Percentiles rank a stretch among this genome's conserved stretches.
Evolutionary conservation across 176 grass and related monocot genomes (phyloP).

Genomic region (Carex cristatella): DNA sequence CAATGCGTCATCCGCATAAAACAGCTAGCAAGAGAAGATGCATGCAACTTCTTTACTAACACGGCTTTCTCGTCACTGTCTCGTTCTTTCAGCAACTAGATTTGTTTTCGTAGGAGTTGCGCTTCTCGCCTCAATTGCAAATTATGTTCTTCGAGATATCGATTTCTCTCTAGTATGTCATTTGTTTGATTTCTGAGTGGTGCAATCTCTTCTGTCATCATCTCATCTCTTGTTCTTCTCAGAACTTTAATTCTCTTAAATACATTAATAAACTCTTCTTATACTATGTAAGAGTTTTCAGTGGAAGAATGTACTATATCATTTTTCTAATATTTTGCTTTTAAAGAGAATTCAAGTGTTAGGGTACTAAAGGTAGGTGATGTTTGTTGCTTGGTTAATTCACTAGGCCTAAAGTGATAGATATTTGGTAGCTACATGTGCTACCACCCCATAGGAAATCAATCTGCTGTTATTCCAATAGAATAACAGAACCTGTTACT

Average conservation of each 20-base stretch:
- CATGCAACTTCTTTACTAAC: conserved; percentile 53
- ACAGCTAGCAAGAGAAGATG: conserved; percentile 22
- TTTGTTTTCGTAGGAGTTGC: conserved; percentile 48
- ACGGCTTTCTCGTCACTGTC: conserved; percentile 47
- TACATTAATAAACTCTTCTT: conserved; percentile 19
- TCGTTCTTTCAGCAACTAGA: conserved; percentile 51
- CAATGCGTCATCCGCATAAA: too few relatives aligned
- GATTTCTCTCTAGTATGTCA: conserved; percentile 60
- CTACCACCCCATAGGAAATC: too few relatives aligned
- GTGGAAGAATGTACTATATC: conserved; percentile 24
- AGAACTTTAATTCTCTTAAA: conserved; percentile 16
- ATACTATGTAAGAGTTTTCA: not conserved
- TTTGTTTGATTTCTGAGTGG: conserved; percentile 68
- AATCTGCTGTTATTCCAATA: too few relatives aligned
- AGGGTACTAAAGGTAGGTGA: conserved; percentile 59
- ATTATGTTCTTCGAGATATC: conserved; percentile 69
- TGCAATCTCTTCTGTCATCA: conserved; percentile 57
- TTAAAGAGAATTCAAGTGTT: conserved; percentile 27
- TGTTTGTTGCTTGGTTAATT: conserved; percentile 57
- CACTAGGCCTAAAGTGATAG: conserved; percentile 67
- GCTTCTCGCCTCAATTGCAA: conserved; percentile 73
- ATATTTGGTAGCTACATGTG: conserved; percentile 43
- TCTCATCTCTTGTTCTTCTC: conserved; percentile 30
- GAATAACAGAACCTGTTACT: too few relatives aligned
- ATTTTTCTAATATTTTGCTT: conserved; percentile 11